A percentile compares a stretch with the other conserved stretches of the same genome.
These are phyloP conservation scores for Pharnaceum exiguum DNA, from an alignment of 148 eudicot genomes.

Conservation along the genomic window DNA sequence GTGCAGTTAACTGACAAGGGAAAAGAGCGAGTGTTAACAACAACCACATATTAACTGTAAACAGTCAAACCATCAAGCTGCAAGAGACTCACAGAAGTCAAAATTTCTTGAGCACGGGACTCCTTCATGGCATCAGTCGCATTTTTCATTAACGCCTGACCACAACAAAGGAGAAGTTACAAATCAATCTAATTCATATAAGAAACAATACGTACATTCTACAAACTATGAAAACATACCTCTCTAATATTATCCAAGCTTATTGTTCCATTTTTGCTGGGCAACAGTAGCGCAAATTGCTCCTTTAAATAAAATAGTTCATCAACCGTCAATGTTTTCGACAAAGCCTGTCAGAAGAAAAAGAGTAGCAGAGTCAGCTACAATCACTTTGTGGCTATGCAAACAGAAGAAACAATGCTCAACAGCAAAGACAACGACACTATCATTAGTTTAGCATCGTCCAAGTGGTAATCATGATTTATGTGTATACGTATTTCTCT, in stretches of 20 bases:
- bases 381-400: background rate
- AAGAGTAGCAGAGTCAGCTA: background rate
- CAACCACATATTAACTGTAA: background rate
- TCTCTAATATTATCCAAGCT: constrained; percentile 79
- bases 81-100: constrained; percentile 59
- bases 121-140: constrained; percentile 97
- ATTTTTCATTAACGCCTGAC: constrained; percentile 76
- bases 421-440: background rate
- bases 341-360: constrained; percentile 61
- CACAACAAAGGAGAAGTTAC: constrained; percentile 10
- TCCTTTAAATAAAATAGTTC: constrained; percentile 77
- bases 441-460: background rate
- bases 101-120: constrained; percentile 74
- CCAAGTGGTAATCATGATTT: background rate
- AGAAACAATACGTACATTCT: background rate
- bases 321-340: constrained; percentile 83
- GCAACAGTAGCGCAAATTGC: constrained; percentile 76
- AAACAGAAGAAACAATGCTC: background rate
- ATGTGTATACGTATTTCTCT: background rate
- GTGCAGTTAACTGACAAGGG: constrained; percentile 60
- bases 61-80: background rate
- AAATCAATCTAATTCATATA: background rate
- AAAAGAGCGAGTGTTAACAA: background rate
- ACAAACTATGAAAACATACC: constrained; percentile 34
- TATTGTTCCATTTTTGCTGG: constrained; percentile 76